Percentiles rank a stretch among this genome's conserved stretches.
Conservation (phyloP, 2,329 filamentous ascomycete species). For the Penicillium occitanis region DNA sequence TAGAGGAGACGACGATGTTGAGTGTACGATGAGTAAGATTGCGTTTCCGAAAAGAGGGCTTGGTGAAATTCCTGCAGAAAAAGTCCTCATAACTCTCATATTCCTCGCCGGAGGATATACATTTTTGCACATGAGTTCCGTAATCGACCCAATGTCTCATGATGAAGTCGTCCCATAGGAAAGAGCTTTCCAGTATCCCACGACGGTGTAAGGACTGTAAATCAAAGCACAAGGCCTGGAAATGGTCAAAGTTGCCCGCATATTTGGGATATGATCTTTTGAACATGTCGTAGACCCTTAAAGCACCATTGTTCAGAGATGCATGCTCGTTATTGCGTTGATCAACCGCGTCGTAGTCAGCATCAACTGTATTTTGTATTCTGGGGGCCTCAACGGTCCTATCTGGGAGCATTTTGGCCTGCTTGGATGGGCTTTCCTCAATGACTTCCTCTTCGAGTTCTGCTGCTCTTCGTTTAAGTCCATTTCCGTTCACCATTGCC, state of each 20-base stretch:
- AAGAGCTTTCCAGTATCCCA: conserved; percentile 36
- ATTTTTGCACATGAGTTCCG: conserved; percentile 34
- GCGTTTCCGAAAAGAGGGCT: conserved; percentile 38
- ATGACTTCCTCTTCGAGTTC: not conserved
- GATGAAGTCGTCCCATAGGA: conserved; percentile 49
- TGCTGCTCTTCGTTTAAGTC: conserved; percentile 13
- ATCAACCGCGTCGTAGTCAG: conserved; percentile 22
- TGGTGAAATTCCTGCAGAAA: conserved; percentile 36
- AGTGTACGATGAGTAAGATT: conserved; percentile 37
- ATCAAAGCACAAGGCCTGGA: conserved; percentile 39
- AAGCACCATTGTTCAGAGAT: conserved; percentile 24
- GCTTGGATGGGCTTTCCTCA: conserved; percentile 15
- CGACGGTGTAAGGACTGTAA: conserved; percentile 34
- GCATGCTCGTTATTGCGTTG: conserved; percentile 21
- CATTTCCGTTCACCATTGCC: not conserved
- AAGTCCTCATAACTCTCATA: conserved; percentile 40
- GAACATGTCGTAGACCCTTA: conserved; percentile 39
- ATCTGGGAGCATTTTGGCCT: not conserved
- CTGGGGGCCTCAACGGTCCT: not conserved
- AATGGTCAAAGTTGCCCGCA: conserved; percentile 39
- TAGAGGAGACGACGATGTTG: conserved; percentile 31
- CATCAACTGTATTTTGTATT: not conserved
- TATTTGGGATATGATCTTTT: conserved; percentile 42
- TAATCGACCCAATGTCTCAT: conserved; percentile 42
- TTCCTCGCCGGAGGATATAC: conserved; percentile 28